These are phyloP conservation scores for Blastobotrys chiropterorum DNA, from an alignment of 805 yeast species.

Conservation along the genomic window DNA sequence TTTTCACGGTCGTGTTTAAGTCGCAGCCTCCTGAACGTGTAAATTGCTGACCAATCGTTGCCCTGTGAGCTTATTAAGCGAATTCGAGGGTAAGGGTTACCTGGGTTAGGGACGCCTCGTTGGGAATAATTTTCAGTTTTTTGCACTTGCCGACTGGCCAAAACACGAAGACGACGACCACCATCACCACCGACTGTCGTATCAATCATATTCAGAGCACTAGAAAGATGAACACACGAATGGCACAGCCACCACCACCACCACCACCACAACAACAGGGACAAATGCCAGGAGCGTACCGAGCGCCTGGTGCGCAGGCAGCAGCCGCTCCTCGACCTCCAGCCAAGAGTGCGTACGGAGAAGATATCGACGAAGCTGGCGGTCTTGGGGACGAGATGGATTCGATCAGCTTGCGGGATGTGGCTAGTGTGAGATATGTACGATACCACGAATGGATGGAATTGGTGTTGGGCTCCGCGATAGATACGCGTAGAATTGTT, in stretches of 20 bases:
- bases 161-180: too few relatives aligned
- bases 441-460: constrained; percentile 42
- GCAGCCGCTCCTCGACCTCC: constrained; percentile 6
- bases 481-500: constrained; percentile 23
- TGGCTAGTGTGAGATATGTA: constrained; percentile 37
- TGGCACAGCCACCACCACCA: not conserved
- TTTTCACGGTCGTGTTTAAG: too few relatives aligned
- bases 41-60: too few relatives aligned
- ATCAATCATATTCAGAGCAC: too few relatives aligned
- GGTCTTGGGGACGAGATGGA: constrained; percentile 37
- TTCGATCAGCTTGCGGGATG: constrained; percentile 35
- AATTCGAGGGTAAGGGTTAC: too few relatives aligned
- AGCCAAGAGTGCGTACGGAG: constrained; percentile 7
- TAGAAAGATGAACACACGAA: not conserved
- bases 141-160: too few relatives aligned
- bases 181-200: too few relatives aligned
- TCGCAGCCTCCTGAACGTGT: too few relatives aligned
- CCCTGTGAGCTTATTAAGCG: too few relatives aligned
- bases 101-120: too few relatives aligned
- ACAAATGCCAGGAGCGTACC: not conserved
- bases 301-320: not conserved
- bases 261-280: not conserved
- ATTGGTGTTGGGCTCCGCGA: constrained; percentile 34
- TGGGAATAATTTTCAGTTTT: too few relatives aligned
- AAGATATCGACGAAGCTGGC: constrained; percentile 22